Evolutionary conservation across 2,329 filamentous ascomycete genomes (phyloP), one percentile per base, ranked within the genome.

Genomic region (Aspergillus japonicus): DNA sequence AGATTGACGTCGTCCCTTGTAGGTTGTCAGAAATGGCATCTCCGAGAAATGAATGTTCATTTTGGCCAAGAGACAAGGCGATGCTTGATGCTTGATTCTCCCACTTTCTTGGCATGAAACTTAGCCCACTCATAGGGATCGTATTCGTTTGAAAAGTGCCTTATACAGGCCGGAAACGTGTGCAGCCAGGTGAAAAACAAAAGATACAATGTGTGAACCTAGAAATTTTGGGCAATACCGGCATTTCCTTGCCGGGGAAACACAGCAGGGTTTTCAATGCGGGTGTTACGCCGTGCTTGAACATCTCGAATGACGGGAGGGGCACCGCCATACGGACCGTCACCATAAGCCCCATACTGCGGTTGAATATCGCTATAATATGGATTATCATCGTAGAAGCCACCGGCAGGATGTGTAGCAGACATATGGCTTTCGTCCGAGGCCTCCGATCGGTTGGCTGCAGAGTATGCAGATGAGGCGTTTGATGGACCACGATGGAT

Each of bases 211-310:
- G 16, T 19, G 6, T 44, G 14, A 16, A 44, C 21, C 64, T 85
- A 98, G 71, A 99, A 99, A 77, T 99, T 99, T 78, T 98, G 95
- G 33, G 95, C 91, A 70, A 99, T 97, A 60, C 95, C 95, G 44
- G 91, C 91, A 69, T 91, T 96, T 35, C 86, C 87, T 80, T 96
- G 92, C 72, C 96, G 91, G 11, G 94, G 93, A 70, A 91, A 96
- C 63, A 95, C 90, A 49, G 90, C 86, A 2, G 92, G 89, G 73
- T 89, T 96, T 79, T 98, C 93, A 71, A 99, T 98, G 63, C 93
- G 87, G 12, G 95, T 97, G 79, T 97, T 97, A 66, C 95, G 87
- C 67, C 95, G 84, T 29, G 95, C 95, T 64, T 90, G 89, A 65
- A 98, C 95, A 75, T 99, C 95, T 58, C 93, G 87, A 65, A 99